Evolutionary conservation across 331 rosid species (phyloP).

Genomic region (Acacia concinna): DNA sequence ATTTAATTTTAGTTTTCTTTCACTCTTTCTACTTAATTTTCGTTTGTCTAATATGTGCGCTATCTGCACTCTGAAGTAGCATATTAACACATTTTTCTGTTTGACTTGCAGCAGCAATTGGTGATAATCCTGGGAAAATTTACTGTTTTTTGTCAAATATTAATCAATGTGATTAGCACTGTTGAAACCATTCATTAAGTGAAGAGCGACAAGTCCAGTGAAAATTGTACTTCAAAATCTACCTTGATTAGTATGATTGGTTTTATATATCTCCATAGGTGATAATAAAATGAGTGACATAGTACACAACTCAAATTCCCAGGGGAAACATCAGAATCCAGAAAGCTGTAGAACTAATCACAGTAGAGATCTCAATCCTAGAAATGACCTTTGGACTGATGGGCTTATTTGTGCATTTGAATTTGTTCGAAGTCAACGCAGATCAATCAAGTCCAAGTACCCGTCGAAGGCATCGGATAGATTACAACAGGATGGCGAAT

Average conservation of each 20-base stretch:
- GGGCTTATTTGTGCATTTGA: slow-evolving; percentile 97
- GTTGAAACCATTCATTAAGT: neutral
- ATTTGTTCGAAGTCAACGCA: slow-evolving; percentile 52
- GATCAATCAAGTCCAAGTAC: slow-evolving; percentile 36
- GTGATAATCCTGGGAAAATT: slow-evolving; percentile 1
- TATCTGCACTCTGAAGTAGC: neutral
- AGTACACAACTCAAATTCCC: slow-evolving; percentile 35
- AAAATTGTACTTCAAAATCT: slow-evolving; percentile 3
- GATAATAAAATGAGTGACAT: slow-evolving; percentile 39
- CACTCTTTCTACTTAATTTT: neutral
- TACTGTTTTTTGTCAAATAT: slow-evolving; percentile 13
- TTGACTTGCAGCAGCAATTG: slow-evolving; percentile 11
- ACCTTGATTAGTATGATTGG: slow-evolving; percentile 18
- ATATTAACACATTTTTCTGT: neutral
- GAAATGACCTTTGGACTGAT: slow-evolving; percentile 73
- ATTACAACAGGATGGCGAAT: slow-evolving; percentile 38
- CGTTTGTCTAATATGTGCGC: neutral
- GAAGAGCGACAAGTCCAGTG: slow-evolving; percentile 13
- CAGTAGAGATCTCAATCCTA: slow-evolving; percentile 51
- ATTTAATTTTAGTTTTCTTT: neutral
- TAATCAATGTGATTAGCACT: neutral
- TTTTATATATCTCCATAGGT: slow-evolving; percentile 28
- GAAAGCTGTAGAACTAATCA: slow-evolving; percentile 45
- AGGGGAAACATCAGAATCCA: slow-evolving; percentile 41
- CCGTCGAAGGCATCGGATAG: slow-evolving; percentile 37